Evolutionary conservation across 1,139 yeast species (phyloP).

Genomic region (Scheffersomyces stambukii): DNA sequence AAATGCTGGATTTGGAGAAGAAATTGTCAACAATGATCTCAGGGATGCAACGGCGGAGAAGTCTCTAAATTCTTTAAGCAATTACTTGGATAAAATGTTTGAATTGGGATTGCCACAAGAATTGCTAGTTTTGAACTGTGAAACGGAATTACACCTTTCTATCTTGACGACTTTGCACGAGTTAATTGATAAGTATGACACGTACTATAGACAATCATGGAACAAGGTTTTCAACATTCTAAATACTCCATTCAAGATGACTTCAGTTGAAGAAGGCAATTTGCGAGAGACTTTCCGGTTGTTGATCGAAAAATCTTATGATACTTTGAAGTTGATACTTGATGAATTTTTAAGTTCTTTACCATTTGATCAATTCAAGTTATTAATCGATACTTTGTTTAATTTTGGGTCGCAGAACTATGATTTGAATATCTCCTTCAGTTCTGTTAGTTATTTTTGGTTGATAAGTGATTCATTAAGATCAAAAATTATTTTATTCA

Average conservation of each 20-base stretch:
- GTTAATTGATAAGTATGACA: slow-evolving; percentile 68
- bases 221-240: slow-evolving; percentile 62
- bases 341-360: slow-evolving; percentile 76
- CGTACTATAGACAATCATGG: slow-evolving; percentile 62
- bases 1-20: slow-evolving; percentile 37
- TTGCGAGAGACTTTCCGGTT: slow-evolving; percentile 40
- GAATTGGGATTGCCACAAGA: slow-evolving; percentile 38
- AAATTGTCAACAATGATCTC: slow-evolving; percentile 13
- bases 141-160: slow-evolving; percentile 63
- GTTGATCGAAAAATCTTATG: slow-evolving; percentile 64
- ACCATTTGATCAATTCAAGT: slow-evolving; percentile 58
- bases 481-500: slow-evolving; percentile 21
- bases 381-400: slow-evolving; percentile 65
- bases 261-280: slow-evolving; percentile 24
- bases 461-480: slow-evolving; percentile 72
- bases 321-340: slow-evolving; percentile 73
- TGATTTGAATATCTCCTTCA: slow-evolving; percentile 83
- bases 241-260: slow-evolving; percentile 57
- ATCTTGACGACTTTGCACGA: slow-evolving; percentile 61
- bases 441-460: slow-evolving; percentile 92
- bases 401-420: slow-evolving; percentile 65
- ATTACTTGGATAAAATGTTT: slow-evolving; percentile 29
- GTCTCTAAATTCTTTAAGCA: slow-evolving; percentile 33
- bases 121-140: slow-evolving; percentile 44
- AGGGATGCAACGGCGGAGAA: slow-evolving; percentile 28